phyloP scores from a whole-genome alignment of 352 stramenopile genomes.

The Phytophthora cryptogea region DNA sequence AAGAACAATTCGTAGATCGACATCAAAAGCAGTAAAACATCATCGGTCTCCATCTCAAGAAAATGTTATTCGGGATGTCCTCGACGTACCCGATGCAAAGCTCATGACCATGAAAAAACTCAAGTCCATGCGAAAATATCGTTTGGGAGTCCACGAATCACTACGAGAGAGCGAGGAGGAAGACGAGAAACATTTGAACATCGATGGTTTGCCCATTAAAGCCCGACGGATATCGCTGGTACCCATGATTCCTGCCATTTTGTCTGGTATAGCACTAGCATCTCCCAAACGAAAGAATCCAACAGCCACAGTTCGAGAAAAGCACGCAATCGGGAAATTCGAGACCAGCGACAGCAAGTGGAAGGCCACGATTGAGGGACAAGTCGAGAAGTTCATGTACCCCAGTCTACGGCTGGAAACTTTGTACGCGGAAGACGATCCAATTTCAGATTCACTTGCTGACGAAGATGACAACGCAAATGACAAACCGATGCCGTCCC shows the following conservation, averaged over 20 bases:
- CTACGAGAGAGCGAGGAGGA: constrained; percentile 10
- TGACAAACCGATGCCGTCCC: constrained; percentile 31
- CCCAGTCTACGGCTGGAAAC: constrained; percentile 62
- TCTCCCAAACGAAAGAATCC: background rate
- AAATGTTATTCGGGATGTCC: constrained; percentile 7
- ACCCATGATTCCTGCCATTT: constrained; percentile 10
- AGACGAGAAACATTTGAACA: constrained; percentile 2
- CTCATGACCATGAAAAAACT: constrained; percentile 38
- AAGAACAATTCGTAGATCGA: constrained; percentile 8
- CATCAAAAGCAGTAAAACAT: constrained; percentile 1
- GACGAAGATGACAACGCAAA: background rate
- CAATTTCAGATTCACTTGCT: background rate
- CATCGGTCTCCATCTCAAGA: background rate
- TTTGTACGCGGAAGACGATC: constrained; percentile 35
- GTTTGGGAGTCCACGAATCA: constrained; percentile 8
- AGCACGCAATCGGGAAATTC: constrained; percentile 50
- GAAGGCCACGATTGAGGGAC: constrained; percentile 60
- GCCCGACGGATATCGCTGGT: constrained; percentile 12
- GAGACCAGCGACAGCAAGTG: constrained; percentile 64
- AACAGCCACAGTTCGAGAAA: constrained; percentile 1
- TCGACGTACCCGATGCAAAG: constrained; percentile 32
- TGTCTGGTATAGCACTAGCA: constrained; percentile 2
- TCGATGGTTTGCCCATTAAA: constrained; percentile 5
- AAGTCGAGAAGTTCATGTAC: constrained; percentile 81
- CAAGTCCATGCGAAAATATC: constrained; percentile 25